phyloP scores from a whole-genome alignment of 1,139 yeast genomes.

The Lodderomyces metapsilosis region DNA sequence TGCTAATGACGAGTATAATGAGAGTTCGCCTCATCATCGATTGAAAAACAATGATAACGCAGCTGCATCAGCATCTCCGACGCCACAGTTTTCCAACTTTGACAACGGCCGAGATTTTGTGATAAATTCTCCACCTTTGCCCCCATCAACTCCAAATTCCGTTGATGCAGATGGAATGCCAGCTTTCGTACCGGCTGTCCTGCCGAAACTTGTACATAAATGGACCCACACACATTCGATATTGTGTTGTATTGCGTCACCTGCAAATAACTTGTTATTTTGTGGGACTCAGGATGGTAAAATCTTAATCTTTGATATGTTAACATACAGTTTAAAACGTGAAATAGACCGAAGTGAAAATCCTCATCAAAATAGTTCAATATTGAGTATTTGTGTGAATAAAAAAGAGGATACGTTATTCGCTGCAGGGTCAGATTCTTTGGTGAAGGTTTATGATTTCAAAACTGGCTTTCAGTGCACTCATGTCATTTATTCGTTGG shows the following conservation, averaged over 20 bases:
- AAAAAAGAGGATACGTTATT: constrained; percentile 63
- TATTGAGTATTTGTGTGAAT: constrained; percentile 63
- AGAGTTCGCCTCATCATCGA: neutral
- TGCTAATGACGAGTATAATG: neutral
- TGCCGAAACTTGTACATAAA: constrained; percentile 51
- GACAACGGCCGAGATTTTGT: constrained; percentile 10
- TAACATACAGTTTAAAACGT: constrained; percentile 54
- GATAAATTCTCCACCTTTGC: constrained; percentile 11
- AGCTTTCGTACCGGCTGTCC: constrained; percentile 6
- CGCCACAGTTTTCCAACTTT: constrained; percentile 10
- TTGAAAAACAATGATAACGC: neutral
- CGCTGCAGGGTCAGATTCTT: constrained; percentile 88
- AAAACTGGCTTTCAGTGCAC: constrained; percentile 33
- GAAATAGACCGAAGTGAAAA: constrained; percentile 26
- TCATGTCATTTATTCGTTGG: constrained; percentile 72
- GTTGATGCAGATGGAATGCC: constrained; percentile 8
- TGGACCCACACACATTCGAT: constrained; percentile 79
- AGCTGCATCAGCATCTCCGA: neutral
- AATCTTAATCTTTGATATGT: constrained; percentile 68
- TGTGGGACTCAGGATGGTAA: constrained; percentile 96
- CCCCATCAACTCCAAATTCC: constrained; percentile 10
- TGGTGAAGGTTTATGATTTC: constrained; percentile 82
- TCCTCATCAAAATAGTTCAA: constrained; percentile 68
- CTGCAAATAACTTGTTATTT: constrained; percentile 56
- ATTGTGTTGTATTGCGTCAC: constrained; percentile 72